Evolutionary conservation across 768 basidiomycete species (phyloP).

Genomic region (Peribolospora kevripleyi): DNA sequence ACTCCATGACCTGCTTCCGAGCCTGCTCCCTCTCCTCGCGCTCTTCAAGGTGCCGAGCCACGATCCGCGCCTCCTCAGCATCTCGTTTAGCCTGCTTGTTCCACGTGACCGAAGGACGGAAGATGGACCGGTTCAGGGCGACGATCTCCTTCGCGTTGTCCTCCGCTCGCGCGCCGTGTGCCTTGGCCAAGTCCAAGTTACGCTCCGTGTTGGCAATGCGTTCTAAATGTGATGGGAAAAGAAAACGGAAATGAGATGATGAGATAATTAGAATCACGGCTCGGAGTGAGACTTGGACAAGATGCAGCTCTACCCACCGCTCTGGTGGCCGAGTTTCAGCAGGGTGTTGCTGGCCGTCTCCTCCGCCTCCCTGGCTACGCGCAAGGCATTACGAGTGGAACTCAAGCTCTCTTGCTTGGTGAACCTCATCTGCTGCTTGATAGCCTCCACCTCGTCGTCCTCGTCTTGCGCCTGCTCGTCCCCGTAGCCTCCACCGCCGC

Average conservation of each 20-base stretch:
- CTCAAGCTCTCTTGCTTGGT: constrained; percentile 78
- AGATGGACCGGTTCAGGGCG: constrained; percentile 81
- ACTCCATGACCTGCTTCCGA: constrained; percentile 62
- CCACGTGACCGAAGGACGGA: constrained; percentile 41
- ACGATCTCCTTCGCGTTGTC: constrained; percentile 86
- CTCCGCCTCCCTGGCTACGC: constrained; percentile 84
- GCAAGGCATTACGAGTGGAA: constrained; percentile 71
- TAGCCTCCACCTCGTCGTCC: constrained; percentile 40
- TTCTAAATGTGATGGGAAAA: constrained; percentile 13
- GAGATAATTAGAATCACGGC: constrained; percentile 32
- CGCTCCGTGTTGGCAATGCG: constrained; percentile 73
- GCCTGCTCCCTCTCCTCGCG: constrained; percentile 57
- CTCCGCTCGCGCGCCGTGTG: constrained; percentile 60
- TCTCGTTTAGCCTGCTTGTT: constrained; percentile 81
- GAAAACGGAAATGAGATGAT: not conserved
- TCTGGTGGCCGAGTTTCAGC: constrained; percentile 64
- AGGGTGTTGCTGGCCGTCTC: constrained; percentile 78
- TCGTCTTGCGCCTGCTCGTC: constrained; percentile 9
- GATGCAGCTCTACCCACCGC: constrained; percentile 33
- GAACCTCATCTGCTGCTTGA: constrained; percentile 72
- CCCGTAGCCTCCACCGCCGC: not conserved
- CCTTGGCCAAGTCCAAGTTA: constrained; percentile 76
- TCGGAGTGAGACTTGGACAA: not conserved
- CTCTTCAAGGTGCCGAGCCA: constrained; percentile 68
- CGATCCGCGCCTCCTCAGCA: constrained; percentile 60